Conservation (phyloP, 148 eudicot genomes). For the Polygonum maritimum region DNA sequence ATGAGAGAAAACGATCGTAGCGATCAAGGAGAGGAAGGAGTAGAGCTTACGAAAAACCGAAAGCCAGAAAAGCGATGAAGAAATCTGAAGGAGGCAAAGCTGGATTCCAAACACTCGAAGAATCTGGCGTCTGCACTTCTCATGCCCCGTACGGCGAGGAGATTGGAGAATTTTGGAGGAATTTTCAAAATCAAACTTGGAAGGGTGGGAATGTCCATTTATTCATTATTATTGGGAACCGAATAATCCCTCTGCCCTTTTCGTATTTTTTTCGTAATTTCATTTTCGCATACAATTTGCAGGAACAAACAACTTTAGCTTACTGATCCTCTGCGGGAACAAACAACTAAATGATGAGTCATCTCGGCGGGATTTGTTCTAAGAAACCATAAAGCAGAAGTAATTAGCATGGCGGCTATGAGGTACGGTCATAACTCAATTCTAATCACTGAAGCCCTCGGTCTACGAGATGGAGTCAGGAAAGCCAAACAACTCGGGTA, state of each 20-base stretch:
- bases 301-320: background rate
- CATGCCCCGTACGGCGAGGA: background rate
- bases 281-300: background rate
- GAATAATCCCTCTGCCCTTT: background rate
- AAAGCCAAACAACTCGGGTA: no score
- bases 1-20: slow-evolving; percentile 5
- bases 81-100: background rate
- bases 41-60: background rate
- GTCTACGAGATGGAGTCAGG: no score
- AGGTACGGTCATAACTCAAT: no score
- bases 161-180: background rate
- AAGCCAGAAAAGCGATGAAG: background rate
- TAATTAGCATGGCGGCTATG: no score
- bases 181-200: background rate
- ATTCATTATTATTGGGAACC: background rate
- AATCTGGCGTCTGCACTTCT: background rate
- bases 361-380: no score
- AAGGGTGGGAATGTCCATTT: slow-evolving; percentile 1
- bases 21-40: background rate
- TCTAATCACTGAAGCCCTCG: no score
- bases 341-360: no score
- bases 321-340: no score
- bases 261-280: background rate
- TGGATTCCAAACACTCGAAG: background rate
- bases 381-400: no score